These are phyloP conservation scores for Nakazawaea ernobii DNA, from an alignment of 805 yeast genomes.

Conservation along the genomic window DNA sequence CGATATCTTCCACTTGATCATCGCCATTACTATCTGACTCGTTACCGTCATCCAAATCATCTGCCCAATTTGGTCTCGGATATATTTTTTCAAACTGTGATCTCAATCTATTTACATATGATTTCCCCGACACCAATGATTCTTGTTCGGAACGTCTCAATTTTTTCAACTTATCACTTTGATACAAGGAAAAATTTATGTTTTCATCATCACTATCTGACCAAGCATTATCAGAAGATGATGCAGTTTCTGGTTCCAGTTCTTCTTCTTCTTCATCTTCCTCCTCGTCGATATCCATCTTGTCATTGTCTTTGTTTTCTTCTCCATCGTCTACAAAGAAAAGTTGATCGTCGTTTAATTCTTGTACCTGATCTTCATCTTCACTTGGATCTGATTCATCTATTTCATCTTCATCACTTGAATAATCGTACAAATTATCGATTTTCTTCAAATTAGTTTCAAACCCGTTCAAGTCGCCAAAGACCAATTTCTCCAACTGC, in stretches of 20 bases:
- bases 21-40: conserved; percentile 18
- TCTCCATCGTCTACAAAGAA: conserved; percentile 50
- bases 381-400: conserved; percentile 27
- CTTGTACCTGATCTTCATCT: conserved; percentile 36
- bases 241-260: conserved; percentile 24
- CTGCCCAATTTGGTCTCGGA: conserved; percentile 83
- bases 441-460: conserved; percentile 55
- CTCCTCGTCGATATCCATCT: conserved; percentile 22
- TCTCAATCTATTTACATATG: conserved; percentile 31
- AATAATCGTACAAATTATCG: conserved; percentile 48
- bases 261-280: conserved; percentile 23
- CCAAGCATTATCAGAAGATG: conserved; percentile 58
- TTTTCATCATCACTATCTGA: conserved; percentile 87
- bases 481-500: conserved; percentile 73
- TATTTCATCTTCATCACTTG: conserved; percentile 34
- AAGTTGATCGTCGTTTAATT: conserved; percentile 41
- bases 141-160: conserved; percentile 50
- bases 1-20: conserved; percentile 12
- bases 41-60: conserved; percentile 49
- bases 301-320: conserved; percentile 24
- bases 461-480: conserved; percentile 81
- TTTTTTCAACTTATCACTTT: conserved; percentile 61
- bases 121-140: conserved; percentile 27
- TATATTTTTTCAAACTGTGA: conserved; percentile 66
- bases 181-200: conserved; percentile 51